A percentile compares a stretch with the other conserved stretches of the same genome.
Conservation (phyloP, 768 basidiomycete species). For the Phlegmacium glaucopus region DNA sequence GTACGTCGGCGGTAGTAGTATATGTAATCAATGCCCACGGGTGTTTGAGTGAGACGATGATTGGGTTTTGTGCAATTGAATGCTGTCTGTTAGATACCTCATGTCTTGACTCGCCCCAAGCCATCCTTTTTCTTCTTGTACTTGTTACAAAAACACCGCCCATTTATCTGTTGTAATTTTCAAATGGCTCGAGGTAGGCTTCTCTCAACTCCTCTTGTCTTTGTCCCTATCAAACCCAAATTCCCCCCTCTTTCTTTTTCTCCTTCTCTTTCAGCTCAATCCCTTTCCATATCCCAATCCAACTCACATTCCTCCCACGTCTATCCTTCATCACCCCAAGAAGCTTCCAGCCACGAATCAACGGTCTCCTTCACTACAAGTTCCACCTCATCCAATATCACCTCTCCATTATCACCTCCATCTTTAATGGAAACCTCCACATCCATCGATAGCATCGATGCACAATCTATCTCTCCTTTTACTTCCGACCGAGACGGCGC, state of each 20-base stretch:
- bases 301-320: conserved; percentile 12
- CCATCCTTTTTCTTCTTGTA: not conserved
- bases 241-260: not conserved
- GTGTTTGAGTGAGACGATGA: conserved; percentile 13
- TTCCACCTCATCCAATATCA: conserved; percentile 11
- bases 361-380: conserved; percentile 7
- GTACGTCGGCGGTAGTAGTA: conserved; percentile 25
- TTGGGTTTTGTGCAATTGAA: conserved; percentile 11
- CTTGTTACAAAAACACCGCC: not conserved
- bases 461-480: conserved; percentile 17
- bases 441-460: conserved; percentile 11
- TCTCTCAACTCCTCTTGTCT: not conserved
- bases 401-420: conserved; percentile 9
- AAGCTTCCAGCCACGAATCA: conserved; percentile 3
- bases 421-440: conserved; percentile 16
- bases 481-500: conserved; percentile 9
- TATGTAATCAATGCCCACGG: conserved; percentile 34
- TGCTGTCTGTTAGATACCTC: conserved; percentile 11
- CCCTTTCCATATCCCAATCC: conserved; percentile 14
- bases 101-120: conserved; percentile 7
- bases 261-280: conserved; percentile 11
- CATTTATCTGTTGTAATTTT: not conserved
- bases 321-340: conserved; percentile 8
- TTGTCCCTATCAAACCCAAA: not conserved
- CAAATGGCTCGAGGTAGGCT: conserved; percentile 20